Evolutionary conservation across 805 yeast species (phyloP).

Genomic region (Saccharomycopsis sp.): DNA sequence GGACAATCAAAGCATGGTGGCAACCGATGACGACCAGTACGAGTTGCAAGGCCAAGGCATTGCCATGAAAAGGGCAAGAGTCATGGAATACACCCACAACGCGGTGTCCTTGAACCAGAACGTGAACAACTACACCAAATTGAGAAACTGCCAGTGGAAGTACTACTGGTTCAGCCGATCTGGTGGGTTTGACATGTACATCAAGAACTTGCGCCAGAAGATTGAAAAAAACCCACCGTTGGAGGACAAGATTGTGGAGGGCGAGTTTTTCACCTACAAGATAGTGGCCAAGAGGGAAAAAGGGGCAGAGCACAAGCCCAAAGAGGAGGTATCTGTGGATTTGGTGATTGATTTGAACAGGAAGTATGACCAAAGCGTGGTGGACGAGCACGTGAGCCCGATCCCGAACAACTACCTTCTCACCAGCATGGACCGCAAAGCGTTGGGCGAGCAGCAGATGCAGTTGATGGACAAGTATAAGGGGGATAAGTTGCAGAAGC

Average conservation of each 20-base stretch:
- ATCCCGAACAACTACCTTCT: neutral
- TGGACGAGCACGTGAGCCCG: conserved; percentile 8
- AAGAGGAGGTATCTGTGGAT: neutral
- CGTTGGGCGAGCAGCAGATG: neutral
- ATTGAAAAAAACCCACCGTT: conserved; percentile 7
- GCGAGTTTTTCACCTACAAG: conserved; percentile 10
- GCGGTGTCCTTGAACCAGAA: conserved; percentile 17
- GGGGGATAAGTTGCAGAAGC: neutral
- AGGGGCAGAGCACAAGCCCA: neutral
- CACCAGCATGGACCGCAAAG: neutral
- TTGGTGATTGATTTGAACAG: conserved; percentile 15
- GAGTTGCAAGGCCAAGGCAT: conserved; percentile 3
- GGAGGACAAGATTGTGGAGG: conserved; percentile 9
- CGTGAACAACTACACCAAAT: conserved; percentile 6
- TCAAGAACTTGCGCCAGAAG: conserved; percentile 12
- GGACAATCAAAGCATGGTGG: neutral
- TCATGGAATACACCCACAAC: conserved; percentile 18
- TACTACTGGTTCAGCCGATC: conserved; percentile 19
- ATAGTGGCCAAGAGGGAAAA: conserved; percentile 2
- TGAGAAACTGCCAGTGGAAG: conserved; percentile 17
- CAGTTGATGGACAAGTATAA: conserved; percentile 1
- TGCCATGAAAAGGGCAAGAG: conserved; percentile 10
- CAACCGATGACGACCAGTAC: neutral
- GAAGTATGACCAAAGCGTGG: conserved; percentile 16
- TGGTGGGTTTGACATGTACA: conserved; percentile 16